Conservation (phyloP, 768 basidiomycete species). For the Exidia glandulosa region DNA sequence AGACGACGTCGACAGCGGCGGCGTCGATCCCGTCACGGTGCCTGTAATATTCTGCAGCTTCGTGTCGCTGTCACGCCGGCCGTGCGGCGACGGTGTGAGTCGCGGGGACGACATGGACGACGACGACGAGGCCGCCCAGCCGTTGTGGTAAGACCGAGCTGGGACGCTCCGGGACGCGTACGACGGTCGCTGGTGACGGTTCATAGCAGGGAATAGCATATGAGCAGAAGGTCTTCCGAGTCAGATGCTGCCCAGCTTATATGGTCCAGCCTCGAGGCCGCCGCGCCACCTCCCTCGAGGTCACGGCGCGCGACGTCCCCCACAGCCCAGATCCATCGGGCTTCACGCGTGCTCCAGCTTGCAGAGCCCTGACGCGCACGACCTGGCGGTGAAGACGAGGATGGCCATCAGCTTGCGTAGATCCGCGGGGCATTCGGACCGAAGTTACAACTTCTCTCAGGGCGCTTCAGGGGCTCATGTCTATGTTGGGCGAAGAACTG, state of each 20-base stretch:
- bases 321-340: no score
- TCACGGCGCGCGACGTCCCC: background rate
- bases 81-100: background rate
- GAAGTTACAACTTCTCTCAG: no score
- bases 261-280: background rate
- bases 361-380: no score
- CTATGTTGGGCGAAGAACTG: no score
- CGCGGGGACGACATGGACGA: background rate
- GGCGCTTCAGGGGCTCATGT: no score
- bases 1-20: background rate
- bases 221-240: background rate
- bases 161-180: background rate
- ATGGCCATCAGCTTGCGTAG: no score
- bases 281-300: background rate
- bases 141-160: background rate
- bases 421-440: no score
- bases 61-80: no score
- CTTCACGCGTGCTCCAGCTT: no score
- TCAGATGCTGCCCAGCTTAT: background rate
- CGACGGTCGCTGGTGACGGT: background rate
- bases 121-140: background rate
- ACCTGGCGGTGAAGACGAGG: no score
- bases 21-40: background rate
- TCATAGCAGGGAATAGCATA: background rate
- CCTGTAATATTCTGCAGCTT: no score